Evolutionary conservation across 164 flowering plant genomes (phyloP), one percentile per base, ranked within the genome.

Genomic region (Aristolochia californica): DNA sequence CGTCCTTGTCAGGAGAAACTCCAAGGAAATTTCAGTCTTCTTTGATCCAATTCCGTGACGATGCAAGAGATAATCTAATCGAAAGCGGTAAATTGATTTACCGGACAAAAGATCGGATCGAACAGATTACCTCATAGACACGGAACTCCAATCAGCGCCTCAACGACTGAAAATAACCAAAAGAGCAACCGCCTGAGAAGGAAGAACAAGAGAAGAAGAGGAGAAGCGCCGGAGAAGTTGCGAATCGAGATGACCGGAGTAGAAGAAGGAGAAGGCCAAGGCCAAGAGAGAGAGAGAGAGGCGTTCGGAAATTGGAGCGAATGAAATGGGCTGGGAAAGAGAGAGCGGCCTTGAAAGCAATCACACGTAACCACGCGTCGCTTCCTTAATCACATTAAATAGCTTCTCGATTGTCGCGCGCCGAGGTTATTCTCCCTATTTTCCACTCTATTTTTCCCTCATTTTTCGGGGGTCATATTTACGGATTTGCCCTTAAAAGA

Each of bases 281-380:
- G 40, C 20, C 38, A 21, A 25, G 22, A 54, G 27, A 54, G 57
- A 58, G 27, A 53, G 63, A 55, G 24, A 48, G 55, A 17, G 45
- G 15, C 20, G 5, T 0, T 5, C 14, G 53, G 48, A 2, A 28
- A 51, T 16, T 4, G 56, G 50, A 28, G 59, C 0, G 43, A 7
- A 14, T 5, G 18, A 48, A 21, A 18, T 12, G 43, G 34, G 34
- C 11, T 9, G 47, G 18, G 45, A 14, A 56, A 20, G 38, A 20
- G 21, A 58, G 55, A 51, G 30, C 14, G 56, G 26, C 48, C 27
- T 75, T 67, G 65, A 70, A 72, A 70, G 76, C 71, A 72, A 70
- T 68, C 48, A 64, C 44, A 62, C 49, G 54, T 55, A 16, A 43
- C 63, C 74, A 73, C 73, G 77, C 68, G 72, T 70, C 71, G 40